Evolutionary conservation across 345 rosid genomes (phyloP), one percentile per base, ranked within the genome.

Genomic region (Eucalyptus leucophloia): DNA sequence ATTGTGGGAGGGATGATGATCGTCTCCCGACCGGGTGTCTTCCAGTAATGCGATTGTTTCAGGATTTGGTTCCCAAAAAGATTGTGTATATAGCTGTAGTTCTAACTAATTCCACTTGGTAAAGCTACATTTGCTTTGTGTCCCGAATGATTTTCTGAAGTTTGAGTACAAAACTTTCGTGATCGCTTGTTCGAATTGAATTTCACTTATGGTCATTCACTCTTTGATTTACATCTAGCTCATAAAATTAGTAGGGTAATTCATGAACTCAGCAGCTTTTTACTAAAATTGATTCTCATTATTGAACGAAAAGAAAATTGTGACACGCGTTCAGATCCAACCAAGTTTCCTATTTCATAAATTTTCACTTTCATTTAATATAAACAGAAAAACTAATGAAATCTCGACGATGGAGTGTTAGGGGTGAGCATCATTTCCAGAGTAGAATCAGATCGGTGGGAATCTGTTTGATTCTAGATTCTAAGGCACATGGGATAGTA

Each of bases 401-500:
- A 67, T 67, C 21, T 12, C 24, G 24, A 34, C 2, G 0, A 53
- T 53, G 11, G 26, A 8, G 11, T 23, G 58, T 8, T 21, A 53
- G 58, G 26, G 58, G 4, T 8, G 10, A 21, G 58, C 26, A 53
- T 53, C 10, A 3, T 51, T 51, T 18, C 4, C 0, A 26, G 10
- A 53, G 5, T 3, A 53, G 11, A 53, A 53, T 53, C 0, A 53
- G 1, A 19, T 21, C 1, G 1, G 5, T 53, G 58, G 26, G 0
- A 53, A 53, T 53, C 26, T 53, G 21, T 53, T 53, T 0, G 1
- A 21, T 53, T 21, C 26, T 9, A 21, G 10, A 53, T 21, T 53
- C 58, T 23, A 21, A 53, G 58, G 10, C 8, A 21, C 1, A 2
- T 2, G 0, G 1, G 26, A 53, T 53, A 0, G 1, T 53, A 53